A percentile compares a stretch with the other conserved stretches of the same genome.
Evolutionary conservation across 805 yeast genomes (phyloP).

Genomic region (Candida verbasci): DNA sequence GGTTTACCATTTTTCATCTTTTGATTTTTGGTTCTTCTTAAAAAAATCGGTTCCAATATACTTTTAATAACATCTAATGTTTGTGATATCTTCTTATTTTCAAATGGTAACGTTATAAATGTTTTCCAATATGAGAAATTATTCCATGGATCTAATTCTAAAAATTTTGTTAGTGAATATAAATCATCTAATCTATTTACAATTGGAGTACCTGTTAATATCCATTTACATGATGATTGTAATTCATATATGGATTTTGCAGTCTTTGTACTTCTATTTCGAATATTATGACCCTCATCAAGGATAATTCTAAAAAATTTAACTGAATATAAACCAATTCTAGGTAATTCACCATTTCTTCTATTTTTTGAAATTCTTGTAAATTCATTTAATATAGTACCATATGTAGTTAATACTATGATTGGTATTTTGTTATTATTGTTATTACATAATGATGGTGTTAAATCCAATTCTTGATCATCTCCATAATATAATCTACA

Average conservation of each 20-base stretch:
- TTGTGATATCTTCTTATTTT: slow-evolving; percentile 60
- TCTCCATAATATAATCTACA: slow-evolving; percentile 76
- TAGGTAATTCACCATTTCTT: slow-evolving; percentile 19
- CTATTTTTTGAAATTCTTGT: slow-evolving; percentile 36
- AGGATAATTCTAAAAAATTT: slow-evolving; percentile 71
- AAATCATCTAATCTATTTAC: slow-evolving; percentile 85
- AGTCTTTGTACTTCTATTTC: slow-evolving; percentile 74
- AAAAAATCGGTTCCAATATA: slow-evolving; percentile 73
- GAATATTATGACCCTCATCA: slow-evolving; percentile 88
- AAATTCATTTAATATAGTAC: slow-evolving; percentile 79
- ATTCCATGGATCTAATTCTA: slow-evolving; percentile 86
- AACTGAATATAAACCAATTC: slow-evolving; percentile 62
- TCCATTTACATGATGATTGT: slow-evolving; percentile 69
- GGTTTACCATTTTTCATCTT: slow-evolving; percentile 61
- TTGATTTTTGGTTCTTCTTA: slow-evolving; percentile 86
- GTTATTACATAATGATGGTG: slow-evolving; percentile 36
- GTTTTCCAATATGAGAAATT: slow-evolving; percentile 83
- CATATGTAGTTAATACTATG: slow-evolving; percentile 80
- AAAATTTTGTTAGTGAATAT: slow-evolving; percentile 68
- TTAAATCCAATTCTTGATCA: slow-evolving; percentile 48
- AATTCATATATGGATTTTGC: slow-evolving; percentile 72
- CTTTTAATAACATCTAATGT: slow-evolving; percentile 84
- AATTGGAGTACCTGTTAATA: slow-evolving; percentile 90
- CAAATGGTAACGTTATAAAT: slow-evolving; percentile 80
- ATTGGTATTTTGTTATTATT: slow-evolving; percentile 51